A percentile compares a stretch with the other conserved stretches of the same genome.
Evolutionary conservation across 441 rosid genomes (phyloP).

Genomic region (Arabidopsis lyrata): DNA sequence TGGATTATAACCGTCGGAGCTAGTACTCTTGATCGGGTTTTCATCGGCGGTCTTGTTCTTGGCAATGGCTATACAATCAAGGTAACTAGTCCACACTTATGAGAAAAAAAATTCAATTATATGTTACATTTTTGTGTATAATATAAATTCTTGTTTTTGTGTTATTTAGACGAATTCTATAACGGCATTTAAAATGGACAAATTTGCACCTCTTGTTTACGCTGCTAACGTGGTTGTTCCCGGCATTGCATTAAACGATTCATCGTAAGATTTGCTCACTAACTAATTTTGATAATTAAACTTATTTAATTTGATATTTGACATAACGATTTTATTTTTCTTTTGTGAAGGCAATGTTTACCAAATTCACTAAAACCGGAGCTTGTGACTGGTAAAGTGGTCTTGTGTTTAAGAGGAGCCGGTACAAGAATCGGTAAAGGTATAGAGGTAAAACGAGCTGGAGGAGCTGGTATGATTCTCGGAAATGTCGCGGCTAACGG

Average conservation of each 20-base stretch:
- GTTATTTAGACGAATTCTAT: constrained; percentile 65
- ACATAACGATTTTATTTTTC: background rate
- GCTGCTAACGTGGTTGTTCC: constrained; percentile 64
- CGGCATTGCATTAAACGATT: constrained; percentile 43
- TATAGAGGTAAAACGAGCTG: constrained; percentile 75
- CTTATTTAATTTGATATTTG: background rate
- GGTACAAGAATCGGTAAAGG: constrained; percentile 65
- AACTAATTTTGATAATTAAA: background rate
- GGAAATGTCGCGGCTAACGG: constrained; percentile 53
- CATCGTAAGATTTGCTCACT: constrained; percentile 48
- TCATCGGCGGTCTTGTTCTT: constrained; percentile 53
- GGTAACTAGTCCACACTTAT: constrained; percentile 40
- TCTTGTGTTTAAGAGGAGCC: constrained; percentile 61
- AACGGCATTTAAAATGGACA: constrained; percentile 55
- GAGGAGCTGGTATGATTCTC: constrained; percentile 71
- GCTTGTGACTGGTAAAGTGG: constrained; percentile 76
- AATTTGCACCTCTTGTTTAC: constrained; percentile 60
- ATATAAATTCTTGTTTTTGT: constrained; percentile 22
- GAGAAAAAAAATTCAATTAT: background rate
- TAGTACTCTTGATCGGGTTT: constrained; percentile 73
- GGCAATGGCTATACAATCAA: constrained; percentile 62
- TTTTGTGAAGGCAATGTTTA: constrained; percentile 63
- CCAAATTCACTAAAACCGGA: constrained; percentile 58
- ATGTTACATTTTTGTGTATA: background rate
- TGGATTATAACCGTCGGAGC: constrained; percentile 90